Base-by-base conservation (phyloP, 139 green algal species). In the Chlamydomonas incerta region DNA sequence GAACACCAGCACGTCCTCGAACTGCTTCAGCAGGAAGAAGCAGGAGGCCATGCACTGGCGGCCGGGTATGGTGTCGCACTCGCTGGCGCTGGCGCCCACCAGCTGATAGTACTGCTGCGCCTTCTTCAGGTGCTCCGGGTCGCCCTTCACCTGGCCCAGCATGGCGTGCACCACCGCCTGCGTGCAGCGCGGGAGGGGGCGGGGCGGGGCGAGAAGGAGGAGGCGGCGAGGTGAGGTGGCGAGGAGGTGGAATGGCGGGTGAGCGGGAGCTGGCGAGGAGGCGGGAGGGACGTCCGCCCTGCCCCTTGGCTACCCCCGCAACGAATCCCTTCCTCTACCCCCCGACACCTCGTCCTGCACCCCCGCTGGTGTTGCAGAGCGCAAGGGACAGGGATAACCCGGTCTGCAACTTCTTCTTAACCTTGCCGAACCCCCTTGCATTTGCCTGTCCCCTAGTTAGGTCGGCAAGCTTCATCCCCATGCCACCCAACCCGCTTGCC, bases 51-150 rank as follows among this genome's bases (percentile, higher is more conserved):
- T 97, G 91, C 93, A 96, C 89, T 98, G 96, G 21, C 96, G 83
- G 47, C 95, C 94, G 14, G 95, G 94, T 28, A 98, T 97, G 66
- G 96, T 98, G 87, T 98, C 95, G 63, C 94, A 96, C 85, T 98
- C 95, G 55, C 71, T 91, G 20, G 90, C 81, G 46, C 87, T 94
- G 65, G 89, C 88, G 58, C 96, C 96, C 80, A 94, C 93, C n/a
- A 97, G 82, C 80, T 96, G 92, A 81, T 97, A 97, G 93, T 94
- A 96, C 87, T 96, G 92, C 82, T 97, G 95, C 47, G 95, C 95
- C 69, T 88, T 81, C 81, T 94, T 94, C 21, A 98, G 73, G 79
- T 96, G 92, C 82, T 97, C 92, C 4, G 66, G 28, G 66, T 79
- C 90, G 65, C 92, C 89, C 35, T 90, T 90, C 6, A 71, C 62